Evolutionary conservation across 2,329 filamentous ascomycete species (phyloP).

Genomic region (Ophidiomyces ophidiicola): DNA sequence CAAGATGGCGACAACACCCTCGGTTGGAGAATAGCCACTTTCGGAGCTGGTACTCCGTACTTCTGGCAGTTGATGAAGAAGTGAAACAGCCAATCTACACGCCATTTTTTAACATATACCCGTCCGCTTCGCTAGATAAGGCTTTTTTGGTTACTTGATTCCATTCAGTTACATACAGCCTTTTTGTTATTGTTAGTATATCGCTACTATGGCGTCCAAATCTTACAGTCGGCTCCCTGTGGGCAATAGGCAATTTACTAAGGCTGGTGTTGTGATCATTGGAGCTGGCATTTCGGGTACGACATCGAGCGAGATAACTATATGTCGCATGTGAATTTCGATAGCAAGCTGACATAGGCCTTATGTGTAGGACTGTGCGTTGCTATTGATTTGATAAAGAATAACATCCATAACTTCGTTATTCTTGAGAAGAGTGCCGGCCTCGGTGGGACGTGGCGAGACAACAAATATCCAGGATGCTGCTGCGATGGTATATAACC

Average conservation of each 20-base stretch:
- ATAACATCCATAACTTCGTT: slow-evolving; percentile 40
- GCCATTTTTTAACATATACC: too few relatives aligned
- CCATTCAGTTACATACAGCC: too few relatives aligned
- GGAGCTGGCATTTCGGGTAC: slow-evolving; percentile 44
- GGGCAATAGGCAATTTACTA: slow-evolving; percentile 40
- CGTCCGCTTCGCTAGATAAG: too few relatives aligned
- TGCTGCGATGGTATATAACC: slow-evolving; percentile 38
- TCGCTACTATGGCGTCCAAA: neutral
- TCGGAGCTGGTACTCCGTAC: too few relatives aligned
- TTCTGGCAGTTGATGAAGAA: too few relatives aligned
- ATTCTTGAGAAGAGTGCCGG: slow-evolving; percentile 45
- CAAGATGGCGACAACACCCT: too few relatives aligned
- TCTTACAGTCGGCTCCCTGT: slow-evolving; percentile 2
- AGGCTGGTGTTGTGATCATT: slow-evolving; percentile 46
- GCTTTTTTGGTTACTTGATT: too few relatives aligned
- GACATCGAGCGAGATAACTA: neutral
- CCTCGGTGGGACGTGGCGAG: slow-evolving; percentile 44
- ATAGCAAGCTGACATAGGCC: neutral
- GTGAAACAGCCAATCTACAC: too few relatives aligned
- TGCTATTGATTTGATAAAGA: slow-evolving; percentile 46
- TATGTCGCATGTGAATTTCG: neutral
- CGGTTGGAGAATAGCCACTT: too few relatives aligned
- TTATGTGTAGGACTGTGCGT: slow-evolving; percentile 38
- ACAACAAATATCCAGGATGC: slow-evolving; percentile 47
- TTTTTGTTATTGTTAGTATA: neutral